A percentile compares a stretch with the other conserved stretches of the same genome.
phyloP scores from a whole-genome alignment of 208 protist genomes.

The Leishmania mexicana region DNA sequence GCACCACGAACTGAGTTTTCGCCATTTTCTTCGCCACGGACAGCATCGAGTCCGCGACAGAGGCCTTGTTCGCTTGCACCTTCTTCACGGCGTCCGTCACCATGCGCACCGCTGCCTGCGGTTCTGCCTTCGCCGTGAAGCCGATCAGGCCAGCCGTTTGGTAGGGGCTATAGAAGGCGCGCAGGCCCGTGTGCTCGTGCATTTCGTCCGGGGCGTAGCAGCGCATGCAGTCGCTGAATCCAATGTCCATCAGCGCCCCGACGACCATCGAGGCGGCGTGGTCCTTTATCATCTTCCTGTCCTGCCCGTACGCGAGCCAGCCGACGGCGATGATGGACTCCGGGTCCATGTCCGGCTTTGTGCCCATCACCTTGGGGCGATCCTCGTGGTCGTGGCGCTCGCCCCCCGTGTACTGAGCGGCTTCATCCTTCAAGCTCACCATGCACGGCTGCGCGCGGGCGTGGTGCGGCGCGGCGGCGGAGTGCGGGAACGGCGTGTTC shows the following conservation, averaged over 20 bases:
- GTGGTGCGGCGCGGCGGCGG: conserved; percentile 68
- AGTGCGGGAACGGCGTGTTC: conserved; percentile 80
- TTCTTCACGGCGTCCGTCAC: conserved; percentile 59
- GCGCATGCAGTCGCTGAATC: conserved; percentile 53
- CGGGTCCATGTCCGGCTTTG: conserved; percentile 84
- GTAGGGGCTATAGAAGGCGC: conserved; percentile 86
- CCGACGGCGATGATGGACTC: conserved; percentile 88
- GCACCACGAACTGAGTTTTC: conserved; percentile 51
- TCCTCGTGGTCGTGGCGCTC: conserved; percentile 88
- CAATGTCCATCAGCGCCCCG: conserved; percentile 66
- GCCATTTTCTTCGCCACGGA: conserved; percentile 71
- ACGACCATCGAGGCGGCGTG: conserved; percentile 79
- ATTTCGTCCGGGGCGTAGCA: conserved; percentile 53
- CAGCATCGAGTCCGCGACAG: conserved; percentile 36
- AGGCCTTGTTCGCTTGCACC: conserved; percentile 48
- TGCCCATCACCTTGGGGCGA: conserved; percentile 82
- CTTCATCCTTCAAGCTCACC: conserved; percentile 50
- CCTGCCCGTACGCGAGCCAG: conserved; percentile 73
- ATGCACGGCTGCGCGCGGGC: conserved; percentile 28
- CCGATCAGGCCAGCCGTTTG: conserved; percentile 80
- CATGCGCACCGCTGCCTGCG: conserved; percentile 59
- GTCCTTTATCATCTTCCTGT: conserved; percentile 50
- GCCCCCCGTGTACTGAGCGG: conserved; percentile 73
- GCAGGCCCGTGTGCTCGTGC: conserved; percentile 47
- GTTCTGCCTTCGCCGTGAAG: conserved; percentile 64